Conservation (phyloP, 2,329 filamentous ascomycete species). For the Penicillium sp. region DNA sequence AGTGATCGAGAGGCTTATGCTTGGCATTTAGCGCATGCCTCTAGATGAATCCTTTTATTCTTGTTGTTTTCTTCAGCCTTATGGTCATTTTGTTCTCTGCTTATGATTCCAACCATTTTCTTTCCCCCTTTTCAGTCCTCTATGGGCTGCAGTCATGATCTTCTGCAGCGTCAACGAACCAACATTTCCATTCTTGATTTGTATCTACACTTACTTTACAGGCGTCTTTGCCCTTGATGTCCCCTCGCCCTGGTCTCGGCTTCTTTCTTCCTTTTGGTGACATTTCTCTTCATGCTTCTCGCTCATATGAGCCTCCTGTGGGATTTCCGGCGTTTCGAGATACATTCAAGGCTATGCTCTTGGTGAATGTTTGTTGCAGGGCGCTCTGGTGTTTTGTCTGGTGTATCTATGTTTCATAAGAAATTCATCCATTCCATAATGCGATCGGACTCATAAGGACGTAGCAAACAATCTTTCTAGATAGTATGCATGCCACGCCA, state of each 20-base stretch:
- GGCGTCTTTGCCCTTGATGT: neutral
- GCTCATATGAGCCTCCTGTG: neutral
- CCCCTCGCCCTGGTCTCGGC: neutral
- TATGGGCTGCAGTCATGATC: constrained; percentile 1
- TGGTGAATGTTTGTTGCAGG: neutral
- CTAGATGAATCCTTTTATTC: neutral
- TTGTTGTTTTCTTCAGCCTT: neutral
- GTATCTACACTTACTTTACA: constrained; percentile 16
- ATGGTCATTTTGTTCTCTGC: neutral
- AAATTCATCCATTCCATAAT: neutral
- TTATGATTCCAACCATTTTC: constrained; percentile 4
- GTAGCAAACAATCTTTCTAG: neutral
- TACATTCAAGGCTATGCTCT: neutral
- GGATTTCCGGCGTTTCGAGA: constrained; percentile 1
- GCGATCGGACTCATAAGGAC: neutral
- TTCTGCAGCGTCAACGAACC: constrained; percentile 6
- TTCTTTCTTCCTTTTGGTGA: constrained; percentile 1
- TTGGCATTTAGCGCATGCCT: constrained; percentile 11
- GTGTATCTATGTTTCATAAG: constrained; percentile 2
- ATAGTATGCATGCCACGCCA: too few relatives aligned
- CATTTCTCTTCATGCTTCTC: neutral
- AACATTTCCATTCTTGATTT: constrained; percentile 13
- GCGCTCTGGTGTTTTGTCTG: neutral
- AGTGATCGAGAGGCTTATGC: constrained; percentile 1
- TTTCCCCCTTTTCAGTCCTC: neutral